These are phyloP conservation scores for Staphylotrichum tortipilum DNA, from an alignment of 495 filamentous ascomycete species.

Conservation along the genomic window DNA sequence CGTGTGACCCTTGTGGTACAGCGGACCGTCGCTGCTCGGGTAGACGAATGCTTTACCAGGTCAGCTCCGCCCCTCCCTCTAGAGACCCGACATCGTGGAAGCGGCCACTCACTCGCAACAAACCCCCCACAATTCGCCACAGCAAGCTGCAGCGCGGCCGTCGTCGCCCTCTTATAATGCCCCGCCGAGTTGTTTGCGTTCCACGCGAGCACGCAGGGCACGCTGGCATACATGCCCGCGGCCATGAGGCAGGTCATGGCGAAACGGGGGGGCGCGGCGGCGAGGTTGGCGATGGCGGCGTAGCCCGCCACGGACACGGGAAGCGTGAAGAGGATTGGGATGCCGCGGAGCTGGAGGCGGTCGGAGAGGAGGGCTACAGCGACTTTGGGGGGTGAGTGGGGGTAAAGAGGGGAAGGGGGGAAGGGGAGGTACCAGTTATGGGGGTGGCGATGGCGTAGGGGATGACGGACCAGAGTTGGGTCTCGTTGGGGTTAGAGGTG, in stretches of 20 bases:
- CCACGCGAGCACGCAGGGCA: neutral
- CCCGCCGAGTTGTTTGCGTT: neutral
- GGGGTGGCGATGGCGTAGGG: too few relatives aligned
- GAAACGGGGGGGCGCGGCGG: neutral
- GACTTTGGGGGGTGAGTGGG: too few relatives aligned
- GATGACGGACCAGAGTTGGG: too few relatives aligned
- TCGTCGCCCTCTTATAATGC: neutral
- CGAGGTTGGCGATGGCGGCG: neutral
- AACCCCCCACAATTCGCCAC: neutral
- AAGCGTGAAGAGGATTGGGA: neutral
- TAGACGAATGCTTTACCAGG: too few relatives aligned
- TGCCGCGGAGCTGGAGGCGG: neutral
- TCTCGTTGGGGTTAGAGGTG: too few relatives aligned
- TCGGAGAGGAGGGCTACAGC: neutral
- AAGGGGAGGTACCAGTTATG: neutral
- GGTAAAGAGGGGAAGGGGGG: neutral
- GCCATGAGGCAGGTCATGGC: neutral
- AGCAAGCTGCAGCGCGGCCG: neutral
- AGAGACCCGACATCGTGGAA: neutral
- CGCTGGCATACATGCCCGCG: neutral
- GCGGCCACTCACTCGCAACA: neutral
- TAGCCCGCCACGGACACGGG: neutral
- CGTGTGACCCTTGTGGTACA: neutral
- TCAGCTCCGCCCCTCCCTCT: too few relatives aligned
- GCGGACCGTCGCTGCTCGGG: neutral